These are phyloP conservation scores for Recurvomyces mirabilis DNA, from an alignment of 495 filamentous ascomycete genomes.

Conservation along the genomic window DNA sequence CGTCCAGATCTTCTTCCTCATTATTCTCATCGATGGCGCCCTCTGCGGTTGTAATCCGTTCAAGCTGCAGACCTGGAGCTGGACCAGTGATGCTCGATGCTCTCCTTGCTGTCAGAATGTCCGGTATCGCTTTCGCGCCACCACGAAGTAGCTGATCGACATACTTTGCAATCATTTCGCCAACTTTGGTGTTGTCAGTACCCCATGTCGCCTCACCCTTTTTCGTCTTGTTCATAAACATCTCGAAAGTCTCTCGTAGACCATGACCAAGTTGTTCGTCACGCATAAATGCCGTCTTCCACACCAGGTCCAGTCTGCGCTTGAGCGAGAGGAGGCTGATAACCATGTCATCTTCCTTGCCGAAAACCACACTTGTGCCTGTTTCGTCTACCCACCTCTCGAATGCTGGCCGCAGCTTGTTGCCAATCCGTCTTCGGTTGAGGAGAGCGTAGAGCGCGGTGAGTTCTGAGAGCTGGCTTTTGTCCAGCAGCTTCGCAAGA, in stretches of 20 bases:
- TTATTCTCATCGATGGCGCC: constrained; percentile 38
- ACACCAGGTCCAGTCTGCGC: constrained; percentile 61
- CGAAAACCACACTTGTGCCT: constrained; percentile 70
- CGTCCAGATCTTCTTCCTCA: constrained; percentile 53
- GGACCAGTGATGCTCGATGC: constrained; percentile 14
- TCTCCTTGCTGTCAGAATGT: constrained; percentile 34
- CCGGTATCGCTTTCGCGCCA: constrained; percentile 68
- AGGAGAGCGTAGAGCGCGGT: constrained; percentile 69
- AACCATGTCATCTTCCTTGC: constrained; percentile 74
- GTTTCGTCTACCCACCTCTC: constrained; percentile 63
- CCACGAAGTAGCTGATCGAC: constrained; percentile 82
- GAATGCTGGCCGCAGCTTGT: constrained; percentile 58
- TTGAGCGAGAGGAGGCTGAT: constrained; percentile 71
- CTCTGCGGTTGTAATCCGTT: neutral
- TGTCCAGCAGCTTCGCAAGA: constrained; percentile 56
- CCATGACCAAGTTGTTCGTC: constrained; percentile 63
- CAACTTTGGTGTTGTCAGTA: constrained; percentile 80
- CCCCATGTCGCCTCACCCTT: constrained; percentile 53
- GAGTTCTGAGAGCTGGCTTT: constrained; percentile 53
- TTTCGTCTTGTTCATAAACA: constrained; percentile 80
- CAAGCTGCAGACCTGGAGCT: neutral
- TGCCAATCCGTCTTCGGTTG: constrained; percentile 49
- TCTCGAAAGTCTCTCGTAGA: constrained; percentile 71
- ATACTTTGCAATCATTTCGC: constrained; percentile 97
- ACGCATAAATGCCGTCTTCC: constrained; percentile 57